phyloP scores from a whole-genome alignment of 2,329 filamentous ascomycete species.

The Trichophyton benhamiae region DNA sequence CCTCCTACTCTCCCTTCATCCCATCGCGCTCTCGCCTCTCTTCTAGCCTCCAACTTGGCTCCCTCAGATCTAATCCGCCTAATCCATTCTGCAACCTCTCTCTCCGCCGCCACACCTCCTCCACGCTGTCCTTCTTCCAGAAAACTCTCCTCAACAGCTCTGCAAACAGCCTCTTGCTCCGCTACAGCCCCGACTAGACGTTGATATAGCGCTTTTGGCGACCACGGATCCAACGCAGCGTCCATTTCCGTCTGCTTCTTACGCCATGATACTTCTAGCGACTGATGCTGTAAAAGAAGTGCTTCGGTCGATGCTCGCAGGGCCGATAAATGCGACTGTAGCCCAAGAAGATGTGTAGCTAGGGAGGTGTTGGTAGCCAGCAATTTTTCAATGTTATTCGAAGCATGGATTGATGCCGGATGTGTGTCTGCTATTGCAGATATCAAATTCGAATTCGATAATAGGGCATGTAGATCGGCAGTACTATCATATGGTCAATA shows the following conservation, averaged over 20 bases:
- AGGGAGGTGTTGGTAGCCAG: constrained; percentile 61
- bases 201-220: constrained; percentile 75
- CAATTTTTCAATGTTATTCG: constrained; percentile 50
- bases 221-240: constrained; percentile 67
- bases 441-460: constrained; percentile 57
- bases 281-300: constrained; percentile 68
- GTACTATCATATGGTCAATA: constrained; percentile 15
- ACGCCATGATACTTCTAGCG: constrained; percentile 83
- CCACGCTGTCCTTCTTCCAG: constrained; percentile 48
- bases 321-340: constrained; percentile 37
- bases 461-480: constrained; percentile 57
- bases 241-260: constrained; percentile 85
- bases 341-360: constrained; percentile 37
- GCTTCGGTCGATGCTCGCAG: constrained; percentile 60
- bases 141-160: constrained; percentile 85
- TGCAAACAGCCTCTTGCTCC: constrained; percentile 72
- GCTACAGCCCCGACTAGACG: constrained; percentile 60
- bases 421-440: constrained; percentile 66
- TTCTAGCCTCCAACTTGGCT: constrained; percentile 63
- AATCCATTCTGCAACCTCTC: constrained; percentile 78
- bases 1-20: constrained; percentile 91
- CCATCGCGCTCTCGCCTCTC: constrained; percentile 85
- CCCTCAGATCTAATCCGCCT: constrained; percentile 67
- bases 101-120: constrained; percentile 53
- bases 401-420: constrained; percentile 55